Conservation (phyloP, 352 stramenopile species). For the Pythium guiyangense region DNA sequence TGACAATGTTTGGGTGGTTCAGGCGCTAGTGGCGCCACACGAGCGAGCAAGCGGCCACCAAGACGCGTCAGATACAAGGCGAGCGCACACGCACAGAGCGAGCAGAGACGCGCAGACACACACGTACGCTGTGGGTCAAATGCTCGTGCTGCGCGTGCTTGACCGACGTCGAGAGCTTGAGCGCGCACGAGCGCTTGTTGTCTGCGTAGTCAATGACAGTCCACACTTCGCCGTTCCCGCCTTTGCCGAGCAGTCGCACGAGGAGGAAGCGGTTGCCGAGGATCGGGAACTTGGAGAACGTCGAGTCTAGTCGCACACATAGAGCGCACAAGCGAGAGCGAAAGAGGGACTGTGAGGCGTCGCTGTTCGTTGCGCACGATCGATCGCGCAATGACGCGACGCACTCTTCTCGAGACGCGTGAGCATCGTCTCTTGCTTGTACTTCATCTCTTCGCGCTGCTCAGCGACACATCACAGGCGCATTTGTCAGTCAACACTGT, state of each 20-base stretch:
- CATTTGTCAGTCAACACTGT: not conserved
- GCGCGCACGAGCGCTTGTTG: conserved; percentile 46
- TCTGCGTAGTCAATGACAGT: conserved; percentile 74
- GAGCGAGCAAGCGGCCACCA: not conserved
- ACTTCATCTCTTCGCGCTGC: conserved; percentile 61
- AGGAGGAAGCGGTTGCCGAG: conserved; percentile 67
- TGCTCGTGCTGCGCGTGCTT: conserved; percentile 66
- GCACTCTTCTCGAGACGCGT: conserved; percentile 64
- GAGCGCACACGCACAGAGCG: not conserved
- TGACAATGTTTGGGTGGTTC: conserved; percentile 64
- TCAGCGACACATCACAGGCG: not conserved
- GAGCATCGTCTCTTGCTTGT: conserved; percentile 78
- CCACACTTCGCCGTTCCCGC: conserved; percentile 79
- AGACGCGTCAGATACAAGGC: not conserved
- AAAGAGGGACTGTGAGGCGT: too few relatives aligned
- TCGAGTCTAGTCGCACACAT: conserved; percentile 28
- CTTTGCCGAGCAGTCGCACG: conserved; percentile 59
- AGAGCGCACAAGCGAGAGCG: too few relatives aligned
- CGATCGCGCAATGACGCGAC: not conserved
- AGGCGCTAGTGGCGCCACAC: conserved; percentile 31
- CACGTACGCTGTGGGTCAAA: conserved; percentile 62
- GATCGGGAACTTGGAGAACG: conserved; percentile 70
- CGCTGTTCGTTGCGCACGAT: too few relatives aligned
- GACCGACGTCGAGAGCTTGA: conserved; percentile 74
- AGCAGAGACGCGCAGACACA: not conserved